Evolutionary conservation across 495 filamentous ascomycete genomes (phyloP).

Genomic region (Achaetomiella virescens): DNA sequence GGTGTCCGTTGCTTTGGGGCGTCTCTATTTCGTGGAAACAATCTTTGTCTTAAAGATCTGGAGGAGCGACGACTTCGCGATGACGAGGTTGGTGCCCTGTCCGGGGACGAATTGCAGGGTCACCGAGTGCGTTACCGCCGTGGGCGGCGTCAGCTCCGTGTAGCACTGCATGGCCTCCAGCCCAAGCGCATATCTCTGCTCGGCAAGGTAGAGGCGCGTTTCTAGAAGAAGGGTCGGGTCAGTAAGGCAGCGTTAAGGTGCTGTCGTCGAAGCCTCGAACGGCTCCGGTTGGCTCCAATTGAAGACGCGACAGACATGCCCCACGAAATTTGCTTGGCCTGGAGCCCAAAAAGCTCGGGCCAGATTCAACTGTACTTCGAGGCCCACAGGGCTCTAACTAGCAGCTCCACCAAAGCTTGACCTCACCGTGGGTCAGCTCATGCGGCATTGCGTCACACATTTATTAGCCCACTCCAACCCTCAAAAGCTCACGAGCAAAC

Average conservation of each 20-base stretch:
- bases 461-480: background rate
- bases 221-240: no score
- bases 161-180: conserved; percentile 57
- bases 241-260: background rate
- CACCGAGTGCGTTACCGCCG: conserved; percentile 85
- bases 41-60: conserved; percentile 69
- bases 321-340: conserved; percentile 7
- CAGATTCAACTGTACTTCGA: background rate
- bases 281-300: background rate
- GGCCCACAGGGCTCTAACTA: background rate
- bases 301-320: background rate
- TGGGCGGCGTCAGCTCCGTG: conserved; percentile 85
- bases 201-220: no score
- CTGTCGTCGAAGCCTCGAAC: background rate
- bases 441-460: conserved; percentile 29
- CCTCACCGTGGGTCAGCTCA: background rate
- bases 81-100: conserved; percentile 72
- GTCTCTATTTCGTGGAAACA: conserved; percentile 50
- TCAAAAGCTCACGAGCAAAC: background rate
- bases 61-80: conserved; percentile 83
- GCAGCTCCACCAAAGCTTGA: conserved; percentile 18
- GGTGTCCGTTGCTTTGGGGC: conserved; percentile 20
- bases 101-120: conserved; percentile 68
- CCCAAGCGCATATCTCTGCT: conserved; percentile 23
- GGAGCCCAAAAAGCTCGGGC: background rate